Percentiles rank a stretch among this genome's conserved stretches.
Evolutionary conservation across 2,329 filamentous ascomycete genomes (phyloP).

Genomic region (Arthrobotrys sinensis): DNA sequence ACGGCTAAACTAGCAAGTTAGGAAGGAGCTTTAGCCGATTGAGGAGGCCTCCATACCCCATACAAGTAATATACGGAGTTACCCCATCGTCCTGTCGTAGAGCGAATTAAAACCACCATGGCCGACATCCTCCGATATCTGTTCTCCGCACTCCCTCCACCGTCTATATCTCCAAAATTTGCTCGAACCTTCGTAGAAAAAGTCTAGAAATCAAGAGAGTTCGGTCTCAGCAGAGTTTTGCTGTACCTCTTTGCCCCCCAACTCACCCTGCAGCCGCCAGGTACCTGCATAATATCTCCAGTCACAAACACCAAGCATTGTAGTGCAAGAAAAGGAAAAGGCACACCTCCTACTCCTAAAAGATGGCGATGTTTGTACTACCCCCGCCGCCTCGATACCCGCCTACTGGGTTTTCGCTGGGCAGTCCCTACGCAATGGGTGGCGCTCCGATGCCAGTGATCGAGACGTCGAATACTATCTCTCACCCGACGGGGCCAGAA

Average conservation of each 20-base stretch:
- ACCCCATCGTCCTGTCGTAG: constrained; percentile 46
- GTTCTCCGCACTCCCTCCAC: constrained; percentile 13
- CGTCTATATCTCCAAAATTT: neutral
- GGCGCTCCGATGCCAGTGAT: constrained; percentile 81
- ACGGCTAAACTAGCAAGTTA: constrained; percentile 52
- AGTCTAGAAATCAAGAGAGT: neutral
- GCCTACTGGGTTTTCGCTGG: constrained; percentile 75
- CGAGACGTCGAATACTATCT: constrained; percentile 93
- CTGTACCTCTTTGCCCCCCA: constrained; percentile 25
- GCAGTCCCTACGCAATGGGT: constrained; percentile 78
- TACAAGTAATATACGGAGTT: constrained; percentile 31
- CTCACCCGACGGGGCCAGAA: constrained; percentile 83
- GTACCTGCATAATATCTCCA: constrained; percentile 46
- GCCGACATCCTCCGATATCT: constrained; percentile 27
- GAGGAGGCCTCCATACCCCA: constrained; percentile 44
- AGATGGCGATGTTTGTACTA: constrained; percentile 73
- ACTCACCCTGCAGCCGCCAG: constrained; percentile 41
- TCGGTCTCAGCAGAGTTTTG: neutral
- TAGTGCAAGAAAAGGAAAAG: constrained; percentile 35
- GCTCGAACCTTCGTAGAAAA: neutral
- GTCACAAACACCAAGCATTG: constrained; percentile 33
- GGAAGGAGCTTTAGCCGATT: constrained; percentile 61
- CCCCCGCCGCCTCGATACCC: constrained; percentile 90
- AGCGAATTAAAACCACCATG: constrained; percentile 49
- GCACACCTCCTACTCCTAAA: constrained; percentile 30